A percentile compares a stretch with the other conserved stretches of the same genome.
These are phyloP conservation scores for Mitragyna speciosa DNA, from an alignment of 257 asterid genomes.

Conservation along the genomic window DNA sequence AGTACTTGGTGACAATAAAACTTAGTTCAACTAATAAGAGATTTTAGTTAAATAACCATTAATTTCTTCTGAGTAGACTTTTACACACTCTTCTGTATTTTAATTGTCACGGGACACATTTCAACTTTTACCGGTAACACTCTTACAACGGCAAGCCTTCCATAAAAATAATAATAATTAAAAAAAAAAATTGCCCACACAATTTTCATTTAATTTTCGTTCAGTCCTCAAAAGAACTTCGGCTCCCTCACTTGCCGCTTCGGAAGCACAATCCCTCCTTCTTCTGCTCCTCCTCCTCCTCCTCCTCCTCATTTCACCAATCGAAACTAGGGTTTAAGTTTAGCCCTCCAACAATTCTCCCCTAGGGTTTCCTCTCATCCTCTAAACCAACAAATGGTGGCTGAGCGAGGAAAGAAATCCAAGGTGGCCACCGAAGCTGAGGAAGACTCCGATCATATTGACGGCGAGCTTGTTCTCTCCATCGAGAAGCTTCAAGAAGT, in stretches of 20 bases:
- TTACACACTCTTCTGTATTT: too few relatives aligned
- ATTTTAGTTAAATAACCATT: too few relatives aligned
- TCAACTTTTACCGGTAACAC: too few relatives aligned
- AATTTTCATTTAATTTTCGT: background rate
- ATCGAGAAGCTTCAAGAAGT: conserved; percentile 47
- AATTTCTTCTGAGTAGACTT: too few relatives aligned
- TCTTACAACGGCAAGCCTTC: too few relatives aligned
- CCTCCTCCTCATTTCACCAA: conserved; percentile 4
- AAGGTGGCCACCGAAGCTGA: conserved; percentile 27
- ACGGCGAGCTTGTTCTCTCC: conserved; percentile 25
- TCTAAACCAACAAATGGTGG: conserved; percentile 32
- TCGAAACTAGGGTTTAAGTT: conserved; percentile 22
- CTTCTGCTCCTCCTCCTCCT: background rate
- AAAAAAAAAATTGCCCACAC: background rate
- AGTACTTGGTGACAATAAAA: too few relatives aligned
- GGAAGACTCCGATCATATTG: conserved; percentile 32
- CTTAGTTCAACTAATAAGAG: too few relatives aligned
- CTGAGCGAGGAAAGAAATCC: conserved; percentile 41
- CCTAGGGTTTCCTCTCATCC: conserved; percentile 19
- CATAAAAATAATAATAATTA: too few relatives aligned
- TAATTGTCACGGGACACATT: too few relatives aligned
- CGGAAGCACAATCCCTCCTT: background rate
- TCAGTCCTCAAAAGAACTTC: background rate
- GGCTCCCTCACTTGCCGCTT: background rate
- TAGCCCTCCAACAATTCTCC: background rate